Conservation (phyloP, 2,329 filamentous ascomycete genomes). For the Geosmithia morbida region DNA sequence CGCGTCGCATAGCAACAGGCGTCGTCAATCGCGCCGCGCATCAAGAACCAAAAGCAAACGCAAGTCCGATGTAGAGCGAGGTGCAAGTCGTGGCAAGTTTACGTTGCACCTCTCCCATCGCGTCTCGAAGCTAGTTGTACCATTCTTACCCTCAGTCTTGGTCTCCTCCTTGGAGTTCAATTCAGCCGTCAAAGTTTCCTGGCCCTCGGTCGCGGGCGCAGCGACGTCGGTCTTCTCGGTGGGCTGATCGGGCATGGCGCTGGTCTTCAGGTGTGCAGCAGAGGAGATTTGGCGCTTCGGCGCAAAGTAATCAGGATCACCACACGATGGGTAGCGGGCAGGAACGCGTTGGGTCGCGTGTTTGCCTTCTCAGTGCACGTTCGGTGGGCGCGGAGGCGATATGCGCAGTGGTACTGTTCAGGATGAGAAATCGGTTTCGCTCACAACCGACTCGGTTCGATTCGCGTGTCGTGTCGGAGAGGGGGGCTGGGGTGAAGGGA, state of each 20-base stretch:
- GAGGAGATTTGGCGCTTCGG: not conserved
- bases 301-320: not conserved
- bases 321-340: not conserved
- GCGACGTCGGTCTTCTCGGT: slow-evolving; percentile 20
- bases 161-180: slow-evolving; percentile 13
- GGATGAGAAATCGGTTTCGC: slow-evolving; percentile 5
- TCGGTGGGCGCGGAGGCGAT: not conserved
- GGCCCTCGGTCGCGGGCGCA: slow-evolving; percentile 15
- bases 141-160: slow-evolving; percentile 15
- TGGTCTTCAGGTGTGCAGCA: not conserved
- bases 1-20: slow-evolving; percentile 1
- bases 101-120: not conserved
- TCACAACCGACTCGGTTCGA: slow-evolving; percentile 9
- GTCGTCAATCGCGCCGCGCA: slow-evolving; percentile 13
- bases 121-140: not conserved
- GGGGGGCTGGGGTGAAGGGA: slow-evolving; percentile 10
- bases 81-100: not conserved
- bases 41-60: not conserved
- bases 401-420: slow-evolving; percentile 13
- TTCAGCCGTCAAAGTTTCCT: slow-evolving; percentile 9
- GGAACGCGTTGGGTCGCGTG: not conserved
- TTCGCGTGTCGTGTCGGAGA: slow-evolving; percentile 9
- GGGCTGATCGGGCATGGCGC: slow-evolving; percentile 23
- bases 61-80: not conserved
- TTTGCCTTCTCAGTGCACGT: not conserved